Evolutionary conservation across 1,284 basidiomycete genomes (phyloP), one percentile per base, ranked within the genome.

Genomic region (Jaminaea rosea): DNA sequence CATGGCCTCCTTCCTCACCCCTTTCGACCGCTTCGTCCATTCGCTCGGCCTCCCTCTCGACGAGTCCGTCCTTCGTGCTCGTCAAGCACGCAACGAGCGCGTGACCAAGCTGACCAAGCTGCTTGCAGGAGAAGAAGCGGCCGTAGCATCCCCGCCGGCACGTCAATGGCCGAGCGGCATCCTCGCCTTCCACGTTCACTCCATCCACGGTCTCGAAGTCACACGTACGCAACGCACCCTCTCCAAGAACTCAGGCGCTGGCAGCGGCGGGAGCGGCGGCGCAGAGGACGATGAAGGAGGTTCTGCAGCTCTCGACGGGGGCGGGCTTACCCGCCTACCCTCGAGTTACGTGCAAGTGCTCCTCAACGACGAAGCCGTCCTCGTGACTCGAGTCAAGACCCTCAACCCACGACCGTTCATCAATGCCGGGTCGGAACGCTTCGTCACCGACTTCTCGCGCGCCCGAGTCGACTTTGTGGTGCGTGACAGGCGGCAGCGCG

Each of bases 321-420:
- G 27, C 29, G 41, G 21, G 5, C 3, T 34, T 23, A 21, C 17
- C 34, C 60, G 60, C 53, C 47, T 70, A 6, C 68, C 68, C 5
- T 65, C 60, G 23, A 64, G 65, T 2, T 71, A 71, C 44, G 64
- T 65, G 3, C 66, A 71, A 31, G 65, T 69, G 17, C 48, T 69
- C 44, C 49, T 71, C 34, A 69, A 71, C 48, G 68, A 71, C 50
- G 65, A 67, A 44, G 55, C 65, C n/a, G 53, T 71, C 32, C 66
- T 67, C 56, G 54, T 59, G 21, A 69, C 66, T 2, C 51, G 68
- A 29, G 69, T 62, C 23, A 67, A 68, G 49, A 50, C 60, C 2
- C 55, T 67, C 46, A 66, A 70, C 36, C 55, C 68, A 26, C 56
- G 62, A 26, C 68, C 68, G 5, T 70, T 61, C 49, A 58, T 69